phyloP scores from a whole-genome alignment of 2,329 filamentous ascomycete species.

The Lomentospora prolificans region DNA sequence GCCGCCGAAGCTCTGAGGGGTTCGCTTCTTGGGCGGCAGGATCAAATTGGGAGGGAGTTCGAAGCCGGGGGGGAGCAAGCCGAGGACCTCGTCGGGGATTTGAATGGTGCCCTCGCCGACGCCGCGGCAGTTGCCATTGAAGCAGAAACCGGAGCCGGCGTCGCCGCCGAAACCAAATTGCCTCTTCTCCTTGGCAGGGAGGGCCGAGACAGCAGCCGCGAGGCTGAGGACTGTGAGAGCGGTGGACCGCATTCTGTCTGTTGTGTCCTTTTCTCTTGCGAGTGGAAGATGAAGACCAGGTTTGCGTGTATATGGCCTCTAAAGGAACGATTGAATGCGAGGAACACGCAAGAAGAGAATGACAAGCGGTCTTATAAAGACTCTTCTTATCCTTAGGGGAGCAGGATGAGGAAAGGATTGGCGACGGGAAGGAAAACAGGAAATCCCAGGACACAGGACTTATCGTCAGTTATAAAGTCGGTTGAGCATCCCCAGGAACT shows the following conservation, averaged over 20 bases:
- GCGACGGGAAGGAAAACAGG: neutral
- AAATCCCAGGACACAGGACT: neutral
- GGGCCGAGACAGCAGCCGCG: constrained; percentile 3
- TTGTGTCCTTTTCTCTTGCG: neutral
- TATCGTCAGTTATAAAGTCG: constrained; percentile 5
- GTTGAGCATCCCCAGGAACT: neutral
- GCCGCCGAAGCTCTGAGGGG: neutral
- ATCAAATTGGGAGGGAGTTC: neutral
- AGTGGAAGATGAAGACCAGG: neutral
- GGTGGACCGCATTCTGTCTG: constrained; percentile 5
- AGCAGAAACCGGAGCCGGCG: constrained; percentile 5
- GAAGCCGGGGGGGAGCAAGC: constrained; percentile 3
- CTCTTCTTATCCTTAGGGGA: neutral
- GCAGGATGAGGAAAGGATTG: constrained; percentile 1
- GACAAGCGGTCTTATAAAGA: neutral
- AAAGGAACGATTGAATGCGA: neutral
- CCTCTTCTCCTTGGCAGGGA: constrained; percentile 5
- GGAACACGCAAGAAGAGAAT: neutral
- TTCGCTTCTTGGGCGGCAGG: constrained; percentile 5
- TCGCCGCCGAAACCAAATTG: constrained; percentile 1
- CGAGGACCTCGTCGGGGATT: neutral
- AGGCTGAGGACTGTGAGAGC: constrained; percentile 7
- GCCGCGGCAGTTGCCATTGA: neutral
- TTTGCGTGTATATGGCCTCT: neutral
- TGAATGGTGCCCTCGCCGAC: neutral